Evolutionary conservation across 2,329 filamentous ascomycete species (phyloP), one percentile per base, ranked within the genome.

Genomic region (Pestalotiopsis sp.): DNA sequence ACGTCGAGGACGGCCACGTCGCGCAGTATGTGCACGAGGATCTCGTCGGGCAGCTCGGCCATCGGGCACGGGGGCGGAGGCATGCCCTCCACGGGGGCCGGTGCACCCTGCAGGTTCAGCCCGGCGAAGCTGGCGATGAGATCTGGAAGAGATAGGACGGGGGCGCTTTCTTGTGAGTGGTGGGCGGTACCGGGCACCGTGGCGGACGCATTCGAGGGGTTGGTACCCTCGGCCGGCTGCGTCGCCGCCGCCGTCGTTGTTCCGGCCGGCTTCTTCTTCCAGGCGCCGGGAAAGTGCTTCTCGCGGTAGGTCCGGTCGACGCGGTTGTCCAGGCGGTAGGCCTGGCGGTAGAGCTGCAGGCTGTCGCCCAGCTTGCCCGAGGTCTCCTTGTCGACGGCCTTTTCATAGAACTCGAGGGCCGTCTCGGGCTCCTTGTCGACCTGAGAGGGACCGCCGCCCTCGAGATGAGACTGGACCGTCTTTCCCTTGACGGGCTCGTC

Each of bases 391-490:
- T 97, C 92, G 68, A 97, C 95, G 3, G 95, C 96, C 77, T 89
- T 90, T 78, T 98, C 96, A 76, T 96, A 98, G 79, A 97, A 93
- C 74, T 98, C 96, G 17, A 99, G 82, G 0, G 96, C 96, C 12
- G 95, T 76, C 56, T 72, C 70, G 14, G 73, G 75, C 62, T 79
- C 75, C 36, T 74, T 71, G 38, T 69, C 57, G 4, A 70, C 73
- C 17, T 73, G 73, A 41, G 62, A 58, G 14, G 69, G 66, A 31
- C 71, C 59, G 66, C 67, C 68, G 17, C 67, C 23, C n/a, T 52
- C 45, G 17, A 52, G 6, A 52, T 6, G 11, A 12, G 49, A 61
- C 36, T 61, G 14, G 66, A 61, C 71, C 68, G 57, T 72, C 59
- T 65, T 64, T 31, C 65, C 23, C 58, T 69, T 69, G 25, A 67